phyloP scores from a whole-genome alignment of 176 grass and related monocot genomes.

The barley (Hordeum vulgare) region MorexV3_pseudomolecules_assembly NC_058520.1:480492242-480492741 shows the following conservation, averaged over 20 bases:
- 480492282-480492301: conserved; percentile 21
- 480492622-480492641: no score
- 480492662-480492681: no score
- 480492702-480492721: no score
- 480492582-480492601: no score
- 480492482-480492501: conserved; percentile 83
- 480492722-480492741: no score
- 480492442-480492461: conserved; percentile 74
- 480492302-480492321: conserved; percentile 74
- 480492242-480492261: conserved; percentile 58
- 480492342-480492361: conserved; percentile 41
- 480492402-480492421: neutral
- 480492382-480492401: neutral
- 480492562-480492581: neutral
- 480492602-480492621: neutral
- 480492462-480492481: conserved; percentile 83
- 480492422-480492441: neutral
- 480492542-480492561: neutral
- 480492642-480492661: no score
- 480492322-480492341: conserved; percentile 68
- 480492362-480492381: neutral
- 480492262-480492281: conserved; percentile 76
- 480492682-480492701: no score
- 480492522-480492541: neutral
- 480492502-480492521: conserved; percentile 78